Base-by-base conservation (phyloP, 2,329 filamentous ascomycete genomes). In the Colletotrichum tropicicola region DNA sequence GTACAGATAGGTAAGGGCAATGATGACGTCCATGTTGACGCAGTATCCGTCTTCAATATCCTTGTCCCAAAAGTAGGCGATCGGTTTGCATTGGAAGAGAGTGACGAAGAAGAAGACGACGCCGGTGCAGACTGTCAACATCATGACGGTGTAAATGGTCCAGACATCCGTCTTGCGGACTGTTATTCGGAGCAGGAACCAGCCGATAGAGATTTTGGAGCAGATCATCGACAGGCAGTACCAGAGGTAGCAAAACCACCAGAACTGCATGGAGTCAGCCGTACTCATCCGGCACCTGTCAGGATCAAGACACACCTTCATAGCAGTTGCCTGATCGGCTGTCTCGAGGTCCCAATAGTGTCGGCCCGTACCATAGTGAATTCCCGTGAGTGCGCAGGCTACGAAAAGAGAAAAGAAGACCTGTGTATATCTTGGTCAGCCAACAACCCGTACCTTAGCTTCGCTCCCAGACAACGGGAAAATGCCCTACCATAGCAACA, bases 1-100 rank as follows among this genome's bases (percentile, higher is more conserved):
- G 72, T 87, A 86, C 2, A 84, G 73, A 60, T 86, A 85, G 8
- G 82, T 84, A 25, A 88, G 78, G 32, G 75, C 80, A 58, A 86
- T 83, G 28, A 89, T 80, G 53, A 84, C 74, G 1, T 78, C 74
- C 1, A 68, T 52, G 23, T 70, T 62, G 4, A 80, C 57, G 45
- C 78, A 79, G 6, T 56, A 67, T 4, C 74, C 70, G 0, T 49
- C 6, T 13, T 39, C 37, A 15, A 61, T 28, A 1, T 51, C 52
- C 35, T 71, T 70, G 10, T 73, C 64, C 74, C 74, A 76, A 32
- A 75, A 76, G 30, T 60, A 73, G 0, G 70, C 63, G 4, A 75
- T 59, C 0, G 74, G 74, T 6, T 57, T 66, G 25, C 74, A 75
- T 45, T 76, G 74, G 13, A 75, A 71, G 0, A 76, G 28, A 9